Evolutionary conservation across 768 basidiomycete genomes (phyloP).

Genomic region (Rossbeevera mucosa): DNA sequence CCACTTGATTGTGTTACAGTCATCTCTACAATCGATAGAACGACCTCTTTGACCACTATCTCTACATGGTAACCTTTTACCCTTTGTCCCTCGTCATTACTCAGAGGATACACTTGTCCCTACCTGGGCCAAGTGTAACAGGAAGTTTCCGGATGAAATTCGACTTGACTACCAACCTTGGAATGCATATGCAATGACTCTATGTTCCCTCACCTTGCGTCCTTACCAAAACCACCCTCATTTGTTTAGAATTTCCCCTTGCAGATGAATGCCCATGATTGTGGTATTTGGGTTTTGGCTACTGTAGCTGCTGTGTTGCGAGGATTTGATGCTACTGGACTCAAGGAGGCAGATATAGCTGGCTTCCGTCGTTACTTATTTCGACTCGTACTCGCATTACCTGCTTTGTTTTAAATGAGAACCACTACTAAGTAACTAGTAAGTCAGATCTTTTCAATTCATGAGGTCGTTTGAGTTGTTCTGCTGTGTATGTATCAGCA

Average conservation of each 20-base stretch:
- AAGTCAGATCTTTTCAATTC: too few relatives aligned
- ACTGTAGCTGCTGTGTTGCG: not conserved
- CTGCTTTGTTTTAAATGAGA: not conserved
- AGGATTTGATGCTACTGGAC: not conserved
- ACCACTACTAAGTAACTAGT: too few relatives aligned
- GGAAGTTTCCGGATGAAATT: not conserved
- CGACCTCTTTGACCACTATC: too few relatives aligned
- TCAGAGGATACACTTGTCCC: too few relatives aligned
- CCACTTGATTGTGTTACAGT: too few relatives aligned
- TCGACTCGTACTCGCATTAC: not conserved
- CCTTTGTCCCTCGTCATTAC: too few relatives aligned
- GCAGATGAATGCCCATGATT: not conserved
- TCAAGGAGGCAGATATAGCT: not conserved
- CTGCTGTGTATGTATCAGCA: too few relatives aligned
- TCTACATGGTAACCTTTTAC: too few relatives aligned
- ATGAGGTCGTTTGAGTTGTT: too few relatives aligned
- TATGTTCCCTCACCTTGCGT: not conserved
- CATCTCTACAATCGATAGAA: too few relatives aligned
- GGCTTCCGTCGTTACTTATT: not conserved
- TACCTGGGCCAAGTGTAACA: too few relatives aligned
- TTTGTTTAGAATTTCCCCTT: not conserved
- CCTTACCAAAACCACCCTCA: too few relatives aligned
- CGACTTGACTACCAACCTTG: slow-evolving; percentile 2
- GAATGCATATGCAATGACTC: not conserved
- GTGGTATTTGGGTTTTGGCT: slow-evolving; percentile 1